Percentiles rank a stretch among this genome's conserved stretches.
These are phyloP conservation scores for Cardiospermum halicacabum DNA, from an alignment of 345 rosid genomes.

Conservation along the genomic window DNA sequence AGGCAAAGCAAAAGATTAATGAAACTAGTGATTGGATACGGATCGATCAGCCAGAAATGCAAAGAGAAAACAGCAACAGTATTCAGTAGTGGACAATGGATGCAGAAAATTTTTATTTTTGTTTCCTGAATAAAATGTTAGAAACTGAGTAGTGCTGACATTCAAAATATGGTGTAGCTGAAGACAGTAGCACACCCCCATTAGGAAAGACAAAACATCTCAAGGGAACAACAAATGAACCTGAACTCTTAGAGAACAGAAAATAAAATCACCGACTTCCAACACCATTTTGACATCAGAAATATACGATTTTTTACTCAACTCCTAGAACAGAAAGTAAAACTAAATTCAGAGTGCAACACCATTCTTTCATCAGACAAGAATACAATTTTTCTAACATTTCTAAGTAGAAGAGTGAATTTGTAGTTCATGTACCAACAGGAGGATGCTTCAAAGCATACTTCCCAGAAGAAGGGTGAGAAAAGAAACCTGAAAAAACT, in stretches of 20 bases:
- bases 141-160: background rate
- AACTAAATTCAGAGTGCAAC: too few relatives aligned
- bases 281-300: too few relatives aligned
- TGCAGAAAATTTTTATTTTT: constrained; percentile 19
- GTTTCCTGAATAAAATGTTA: background rate
- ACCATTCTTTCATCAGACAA: background rate
- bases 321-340: too few relatives aligned
- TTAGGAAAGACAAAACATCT: background rate
- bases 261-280: background rate
- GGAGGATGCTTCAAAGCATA: too few relatives aligned
- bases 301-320: too few relatives aligned
- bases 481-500: background rate
- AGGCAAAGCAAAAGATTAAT: constrained; percentile 1
- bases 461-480: background rate
- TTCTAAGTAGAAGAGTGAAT: too few relatives aligned
- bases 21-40: constrained; percentile 8
- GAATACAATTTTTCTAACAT: background rate
- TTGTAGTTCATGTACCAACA: too few relatives aligned
- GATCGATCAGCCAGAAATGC: background rate
- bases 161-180: background rate
- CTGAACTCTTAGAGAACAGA: background rate
- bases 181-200: background rate
- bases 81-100: background rate
- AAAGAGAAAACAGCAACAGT: background rate
- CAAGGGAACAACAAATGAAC: too few relatives aligned